Evolutionary conservation across 148 eudicot genomes (phyloP).

Genomic region (Nyssa sinensis): DNA sequence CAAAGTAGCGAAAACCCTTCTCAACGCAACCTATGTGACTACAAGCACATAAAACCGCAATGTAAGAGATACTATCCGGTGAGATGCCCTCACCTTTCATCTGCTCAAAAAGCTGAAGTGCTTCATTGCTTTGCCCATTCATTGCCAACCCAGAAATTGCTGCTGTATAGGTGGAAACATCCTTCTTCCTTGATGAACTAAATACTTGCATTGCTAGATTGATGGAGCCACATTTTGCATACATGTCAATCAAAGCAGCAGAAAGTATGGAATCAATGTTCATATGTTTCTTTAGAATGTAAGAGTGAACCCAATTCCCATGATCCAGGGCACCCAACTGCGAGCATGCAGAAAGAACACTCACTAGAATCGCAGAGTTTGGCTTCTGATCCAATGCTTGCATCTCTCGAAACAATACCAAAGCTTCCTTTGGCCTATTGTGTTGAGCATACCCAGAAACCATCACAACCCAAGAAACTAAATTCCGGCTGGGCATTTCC

Average conservation of each 20-base stretch:
- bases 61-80: background rate
- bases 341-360: background rate
- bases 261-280: background rate
- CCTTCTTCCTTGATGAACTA: background rate
- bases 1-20: background rate
- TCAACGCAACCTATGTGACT: background rate
- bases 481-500: background rate
- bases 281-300: background rate
- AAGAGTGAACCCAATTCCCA: background rate
- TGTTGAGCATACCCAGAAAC: background rate
- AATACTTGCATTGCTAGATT: background rate
- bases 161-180: background rate
- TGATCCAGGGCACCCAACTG: background rate
- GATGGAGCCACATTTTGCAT: background rate
- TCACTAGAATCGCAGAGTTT: background rate
- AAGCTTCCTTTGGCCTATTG: background rate
- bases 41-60: background rate
- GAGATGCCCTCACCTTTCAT: background rate
- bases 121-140: background rate
- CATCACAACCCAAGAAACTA: background rate
- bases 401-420: background rate
- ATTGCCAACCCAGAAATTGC: background rate
- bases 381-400: background rate
- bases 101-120: background rate
- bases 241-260: background rate